Evolutionary conservation across 2,329 filamentous ascomycete genomes (phyloP), one percentile per base, ranked within the genome.

Genomic region (Botrytis cinerea): DNA sequence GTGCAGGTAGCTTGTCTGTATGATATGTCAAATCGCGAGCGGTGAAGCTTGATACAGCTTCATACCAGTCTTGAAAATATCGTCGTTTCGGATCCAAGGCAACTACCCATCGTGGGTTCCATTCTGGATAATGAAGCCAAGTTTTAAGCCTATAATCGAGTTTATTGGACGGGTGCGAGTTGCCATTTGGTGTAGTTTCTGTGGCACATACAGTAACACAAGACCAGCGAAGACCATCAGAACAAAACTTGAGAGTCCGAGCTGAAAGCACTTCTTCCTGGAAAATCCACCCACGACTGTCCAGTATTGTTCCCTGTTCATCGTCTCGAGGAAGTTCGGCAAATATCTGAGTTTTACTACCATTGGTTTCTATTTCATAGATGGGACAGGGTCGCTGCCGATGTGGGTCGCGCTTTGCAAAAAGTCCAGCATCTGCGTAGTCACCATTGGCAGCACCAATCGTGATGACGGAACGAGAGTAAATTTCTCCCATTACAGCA

Each of bases 361-460:
- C 12, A 16, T 54, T 18, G n/a, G 0, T 6, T 54, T 54, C n/a
- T 7, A 54, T 54, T 18, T 54, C 51, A 54, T 16, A 54, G n/a
- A 54, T 7, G 3, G n/a, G 25, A 18, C 25, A 54, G 5, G n/a
- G 51, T 54, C 51, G 51, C 14, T 54, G 51, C 25, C 25, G 12
- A 18, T 16, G 6, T 16, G 51, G 51, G 6, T 28, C 51, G 51
- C 51, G 25, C 51, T 54, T 28, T 25, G 51, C 51, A 28, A 28
- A 54, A 18, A 20, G 81, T 73, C 70, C 81, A 80, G 61, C 81
- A 3, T 25, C 4, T 35, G 28, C 28, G 9, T 22, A 9, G 16
- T 35, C 32, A 20, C 51, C 9, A 20, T 20, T 22, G 10, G 32
- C 20, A 60, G 32, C 57, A 35, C 28, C 32, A 12, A 60, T 25